Base-by-base conservation (phyloP, 805 yeast species). In the Candida nitratophila region DNA sequence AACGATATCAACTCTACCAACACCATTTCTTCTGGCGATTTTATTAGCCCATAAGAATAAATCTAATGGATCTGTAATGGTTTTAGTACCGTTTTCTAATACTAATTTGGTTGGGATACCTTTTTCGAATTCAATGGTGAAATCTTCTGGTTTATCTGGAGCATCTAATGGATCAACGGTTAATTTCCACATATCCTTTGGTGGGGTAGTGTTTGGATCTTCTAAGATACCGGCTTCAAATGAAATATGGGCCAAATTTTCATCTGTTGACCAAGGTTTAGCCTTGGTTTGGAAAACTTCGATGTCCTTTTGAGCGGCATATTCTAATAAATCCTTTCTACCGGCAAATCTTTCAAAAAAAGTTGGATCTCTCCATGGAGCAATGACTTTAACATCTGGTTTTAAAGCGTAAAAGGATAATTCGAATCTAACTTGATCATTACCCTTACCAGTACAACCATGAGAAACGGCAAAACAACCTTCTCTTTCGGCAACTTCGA, bases 381-480 rank as follows among this genome's bases (percentile, higher is more conserved):
- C 96, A 71, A 93, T 91, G 56, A 88, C 96, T 63, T 78, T 74
- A 56, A 93, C 96, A 62, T 90, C 98, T 37, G 99, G 99, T 73
- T 93, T 90, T 68, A 93, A 79, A 32, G 98, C 99, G 69, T 93
- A 93, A 77, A 93, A 93, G 9, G 95, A 83, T 49, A 93, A 76
- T 73, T 93, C 99, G 66, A 93, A 93, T 71, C 99, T 85, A 53
- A 93, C 97, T 74, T 93, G 99, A 70, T 93, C 99, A 66, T 93
- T 93, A 73, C 99, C 99, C 75, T 93, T 93, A 73, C 99, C 99
- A 55, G 99, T 93, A 74, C 99, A 93, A 52, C 99, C 99, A 69
- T 93, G 99, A 40, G 96, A 81, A 41, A 93, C 99, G 43, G 98
- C 98, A 59, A 91, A 89, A 77, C 99, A 93, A 52, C 97, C 97